Base-by-base conservation (phyloP, 441 rosid genomes). In the Aleurites moluccanus region DNA sequence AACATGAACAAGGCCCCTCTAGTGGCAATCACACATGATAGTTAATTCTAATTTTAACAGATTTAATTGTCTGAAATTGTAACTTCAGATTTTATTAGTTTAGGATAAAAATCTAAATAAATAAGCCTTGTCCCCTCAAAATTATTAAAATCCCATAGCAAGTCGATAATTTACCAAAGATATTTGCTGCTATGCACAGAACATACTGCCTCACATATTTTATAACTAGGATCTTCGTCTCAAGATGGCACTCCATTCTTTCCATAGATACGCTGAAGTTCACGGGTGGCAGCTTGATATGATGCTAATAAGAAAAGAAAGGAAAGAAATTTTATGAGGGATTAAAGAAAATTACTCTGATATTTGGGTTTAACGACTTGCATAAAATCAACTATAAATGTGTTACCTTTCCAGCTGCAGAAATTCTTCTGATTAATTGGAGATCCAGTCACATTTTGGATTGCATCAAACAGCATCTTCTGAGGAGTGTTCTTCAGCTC, bases 181-280 rank as follows among this genome's bases (percentile, higher is more conserved):
- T 40, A 71, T 61, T 77, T 55, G 78, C 65, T 79, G 80, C 73
- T 70, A 65, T 59, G 63, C 64, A 75, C 76, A 83, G 73, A 80
- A 77, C 52, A 67, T 68, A 70, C 80, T 74, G 75, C 82, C 76
- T 55, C 64, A 23, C 62, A 57, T 40, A 61, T 72, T 74, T 23
- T 23, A 72, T 53, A 70, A 60, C 64, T 45, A 64, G 60, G 75
- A 77, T 70, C 83, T 80, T 75, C 76, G 64, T 68, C 83, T 83
- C 81, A 85, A 73, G 85, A 82, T 72, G 82, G 78, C 42, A 79
- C 75, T 56, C 84, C 90, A 66, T 86, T 87, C 76, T 80, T 88
- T 23, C 95, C 92, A 80, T 90, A 88, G 80, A 90, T 90, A 30
- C 92, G 90, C 85, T 87, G 90, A 81, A 90, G 92, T 77, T 88